Percentiles rank a stretch among this genome's conserved stretches.
phyloP scores from a whole-genome alignment of 257 asterid genomes.

The Nicotiana attenuata region DNA sequence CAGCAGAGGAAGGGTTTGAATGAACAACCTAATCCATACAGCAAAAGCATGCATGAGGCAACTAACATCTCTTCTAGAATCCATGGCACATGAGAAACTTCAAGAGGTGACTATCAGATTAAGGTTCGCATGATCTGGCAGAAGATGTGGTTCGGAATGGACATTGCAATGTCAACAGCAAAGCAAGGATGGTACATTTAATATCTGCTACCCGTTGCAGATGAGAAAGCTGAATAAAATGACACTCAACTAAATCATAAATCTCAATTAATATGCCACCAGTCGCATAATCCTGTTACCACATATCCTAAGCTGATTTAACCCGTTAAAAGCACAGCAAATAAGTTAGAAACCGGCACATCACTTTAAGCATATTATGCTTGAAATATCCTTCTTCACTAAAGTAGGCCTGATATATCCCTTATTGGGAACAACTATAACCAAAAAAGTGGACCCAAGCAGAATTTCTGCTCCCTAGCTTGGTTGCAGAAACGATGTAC shows the following conservation, averaged over 20 bases:
- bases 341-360: background rate
- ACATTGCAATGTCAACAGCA: conserved; percentile 1
- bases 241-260: background rate
- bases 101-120: background rate
- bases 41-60: background rate
- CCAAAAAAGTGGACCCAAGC: background rate
- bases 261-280: background rate
- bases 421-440: background rate
- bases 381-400: background rate
- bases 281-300: background rate
- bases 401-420: background rate
- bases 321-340: background rate
- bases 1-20: background rate
- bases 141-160: background rate
- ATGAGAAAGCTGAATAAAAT: background rate
- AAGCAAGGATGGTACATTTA: background rate
- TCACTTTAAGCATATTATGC: background rate
- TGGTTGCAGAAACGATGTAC: background rate
- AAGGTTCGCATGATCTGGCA: background rate
- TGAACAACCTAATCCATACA: background rate
- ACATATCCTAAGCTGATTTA: background rate
- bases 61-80: background rate
- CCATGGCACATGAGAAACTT: background rate
- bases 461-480: background rate
- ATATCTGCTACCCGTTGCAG: background rate